Conservation (phyloP, 2,329 filamentous ascomycete genomes). For the Nemania sp. region DNA sequence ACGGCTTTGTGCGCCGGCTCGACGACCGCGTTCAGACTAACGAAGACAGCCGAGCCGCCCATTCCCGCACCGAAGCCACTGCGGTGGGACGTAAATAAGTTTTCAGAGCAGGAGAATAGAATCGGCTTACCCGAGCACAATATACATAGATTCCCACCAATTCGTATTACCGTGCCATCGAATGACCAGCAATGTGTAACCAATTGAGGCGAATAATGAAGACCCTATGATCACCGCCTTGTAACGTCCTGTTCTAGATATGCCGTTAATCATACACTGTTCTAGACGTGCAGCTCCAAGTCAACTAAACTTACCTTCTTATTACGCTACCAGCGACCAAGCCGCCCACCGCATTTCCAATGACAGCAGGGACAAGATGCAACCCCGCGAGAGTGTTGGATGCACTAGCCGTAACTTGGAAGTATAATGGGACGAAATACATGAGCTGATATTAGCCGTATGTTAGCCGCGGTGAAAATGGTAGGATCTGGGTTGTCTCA, state of each 20-base stretch:
- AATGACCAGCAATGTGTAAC: constrained; percentile 57
- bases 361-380: constrained; percentile 68
- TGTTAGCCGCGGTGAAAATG: constrained; percentile 13
- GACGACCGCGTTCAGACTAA: constrained; percentile 52
- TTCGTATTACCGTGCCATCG: constrained; percentile 64
- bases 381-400: constrained; percentile 61
- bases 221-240: constrained; percentile 59
- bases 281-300: not conserved
- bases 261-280: not conserved
- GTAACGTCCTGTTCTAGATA: constrained; percentile 59
- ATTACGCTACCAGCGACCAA: constrained; percentile 62
- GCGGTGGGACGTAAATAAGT: constrained; percentile 11
- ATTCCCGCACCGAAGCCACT: constrained; percentile 55
- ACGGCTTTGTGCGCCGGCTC: constrained; percentile 51
- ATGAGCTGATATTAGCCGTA: constrained; percentile 49
- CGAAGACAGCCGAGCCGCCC: constrained; percentile 44
- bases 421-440: constrained; percentile 70
- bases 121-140: constrained; percentile 52
- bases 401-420: constrained; percentile 62
- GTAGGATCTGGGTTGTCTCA: constrained; percentile 37
- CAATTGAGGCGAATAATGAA: constrained; percentile 48
- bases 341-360: constrained; percentile 67
- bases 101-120: not conserved
- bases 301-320: constrained; percentile 41
- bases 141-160: constrained; percentile 59